Percentiles rank a stretch among this genome's conserved stretches.
Evolutionary conservation across 2,329 filamentous ascomycete species (phyloP).

Genomic region (Ampelomyces quisqualis): DNA sequence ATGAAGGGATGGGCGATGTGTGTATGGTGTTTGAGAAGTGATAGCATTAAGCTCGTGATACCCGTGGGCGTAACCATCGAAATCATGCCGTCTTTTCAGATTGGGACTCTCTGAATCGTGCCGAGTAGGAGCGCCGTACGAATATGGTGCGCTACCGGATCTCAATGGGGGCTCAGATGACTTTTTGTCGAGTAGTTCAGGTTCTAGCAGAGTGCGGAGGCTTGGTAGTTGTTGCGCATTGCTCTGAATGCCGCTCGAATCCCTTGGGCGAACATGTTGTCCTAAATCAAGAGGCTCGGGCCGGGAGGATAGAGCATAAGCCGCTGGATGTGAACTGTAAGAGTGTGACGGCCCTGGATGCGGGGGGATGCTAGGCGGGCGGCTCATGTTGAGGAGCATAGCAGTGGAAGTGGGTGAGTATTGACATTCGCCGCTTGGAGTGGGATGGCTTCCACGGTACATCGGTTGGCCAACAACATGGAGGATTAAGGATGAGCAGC

Average conservation of each 20-base stretch:
- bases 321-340: constrained; percentile 32
- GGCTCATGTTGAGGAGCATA: constrained; percentile 69
- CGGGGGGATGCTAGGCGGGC: constrained; percentile 80
- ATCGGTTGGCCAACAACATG: constrained; percentile 36
- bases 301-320: constrained; percentile 29
- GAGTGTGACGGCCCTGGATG: constrained; percentile 55
- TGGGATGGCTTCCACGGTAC: constrained; percentile 36
- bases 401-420: constrained; percentile 24
- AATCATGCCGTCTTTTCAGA: constrained; percentile 41
- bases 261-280: constrained; percentile 30
- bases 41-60: constrained; percentile 30
- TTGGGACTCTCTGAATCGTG: constrained; percentile 38
- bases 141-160: constrained; percentile 20
- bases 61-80: constrained; percentile 33
- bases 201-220: constrained; percentile 42
- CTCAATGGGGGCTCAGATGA: constrained; percentile 27
- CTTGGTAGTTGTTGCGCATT: constrained; percentile 41
- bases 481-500: constrained; percentile 32
- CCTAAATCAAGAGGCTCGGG: constrained; percentile 26
- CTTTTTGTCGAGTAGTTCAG: constrained; percentile 39
- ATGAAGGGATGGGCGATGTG: constrained; percentile 28
- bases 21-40: constrained; percentile 30
- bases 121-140: constrained; percentile 21
- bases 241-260: constrained; percentile 27
- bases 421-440: constrained; percentile 30